These are phyloP conservation scores for Tetracentron sinense DNA, from an alignment of 164 flowering plant species.

Conservation along the genomic window DNA sequence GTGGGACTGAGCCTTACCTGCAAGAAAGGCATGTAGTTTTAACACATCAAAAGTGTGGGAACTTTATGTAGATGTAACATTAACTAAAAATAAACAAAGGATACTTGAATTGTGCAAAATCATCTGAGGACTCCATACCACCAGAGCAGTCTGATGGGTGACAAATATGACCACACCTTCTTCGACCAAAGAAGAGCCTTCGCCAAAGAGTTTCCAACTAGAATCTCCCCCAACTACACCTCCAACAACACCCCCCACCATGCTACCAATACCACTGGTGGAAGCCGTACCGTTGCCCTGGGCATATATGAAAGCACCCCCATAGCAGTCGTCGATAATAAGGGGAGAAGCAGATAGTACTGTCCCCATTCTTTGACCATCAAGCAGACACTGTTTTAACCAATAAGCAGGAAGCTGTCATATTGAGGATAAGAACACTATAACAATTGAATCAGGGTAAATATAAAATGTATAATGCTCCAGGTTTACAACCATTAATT, in stretches of 20 bases:
- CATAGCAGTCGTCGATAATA: conserved; percentile 50
- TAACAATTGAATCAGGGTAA: background rate
- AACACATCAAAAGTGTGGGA: conserved; percentile 8
- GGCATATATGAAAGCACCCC: conserved; percentile 33
- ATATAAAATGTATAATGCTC: background rate
- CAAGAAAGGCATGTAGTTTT: conserved; percentile 15
- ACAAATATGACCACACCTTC: conserved; percentile 94
- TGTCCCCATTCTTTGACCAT: conserved; percentile 75
- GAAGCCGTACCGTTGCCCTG: conserved; percentile 46
- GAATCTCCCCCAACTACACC: too few species aligned
- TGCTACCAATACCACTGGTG: conserved; percentile 52
- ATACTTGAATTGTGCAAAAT: conserved; percentile 27
- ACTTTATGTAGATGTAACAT: conserved; percentile 6
- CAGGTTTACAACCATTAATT: background rate
- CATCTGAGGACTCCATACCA: conserved; percentile 69
- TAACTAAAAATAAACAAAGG: conserved; percentile 20
- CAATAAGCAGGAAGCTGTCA: conserved; percentile 14
- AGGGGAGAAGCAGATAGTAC: conserved; percentile 86
- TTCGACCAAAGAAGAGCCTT: conserved; percentile 69
- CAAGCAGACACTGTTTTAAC: conserved; percentile 69
- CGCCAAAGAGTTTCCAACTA: conserved; percentile 74
- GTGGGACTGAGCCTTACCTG: conserved; percentile 77
- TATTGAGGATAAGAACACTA: background rate
- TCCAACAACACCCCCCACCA: conserved; percentile 73
- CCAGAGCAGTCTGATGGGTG: conserved; percentile 88